These are phyloP conservation scores for Penicillium expansum DNA, from an alignment of 2,329 filamentous ascomycete genomes.

Conservation along the genomic window DNA sequence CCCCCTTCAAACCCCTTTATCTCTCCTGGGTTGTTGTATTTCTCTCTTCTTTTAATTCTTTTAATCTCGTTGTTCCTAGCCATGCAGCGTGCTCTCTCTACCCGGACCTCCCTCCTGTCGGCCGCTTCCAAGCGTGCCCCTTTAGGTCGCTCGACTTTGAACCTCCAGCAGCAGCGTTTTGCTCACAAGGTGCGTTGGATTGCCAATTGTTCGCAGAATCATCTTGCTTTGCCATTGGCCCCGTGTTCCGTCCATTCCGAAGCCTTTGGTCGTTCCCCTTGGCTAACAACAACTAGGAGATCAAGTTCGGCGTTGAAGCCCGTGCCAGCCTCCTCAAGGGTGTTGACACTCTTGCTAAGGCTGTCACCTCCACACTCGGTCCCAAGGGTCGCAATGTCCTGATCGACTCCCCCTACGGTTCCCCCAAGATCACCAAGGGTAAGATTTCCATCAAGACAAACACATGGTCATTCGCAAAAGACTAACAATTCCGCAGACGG, in stretches of 20 bases:
- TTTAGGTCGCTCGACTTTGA: slow-evolving; percentile 62
- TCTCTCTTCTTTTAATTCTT: slow-evolving; percentile 25
- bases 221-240: neutral
- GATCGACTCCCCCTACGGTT: slow-evolving; percentile 97
- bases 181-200: slow-evolving; percentile 79
- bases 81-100: slow-evolving; percentile 95
- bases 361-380: slow-evolving; percentile 91
- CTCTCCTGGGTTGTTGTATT: slow-evolving; percentile 33
- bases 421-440: slow-evolving; percentile 99
- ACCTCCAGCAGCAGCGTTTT: slow-evolving; percentile 87
- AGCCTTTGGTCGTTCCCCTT: slow-evolving; percentile 7
- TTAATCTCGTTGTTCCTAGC: slow-evolving; percentile 24
- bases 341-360: slow-evolving; percentile 95
- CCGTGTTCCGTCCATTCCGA: slow-evolving; percentile 24
- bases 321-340: slow-evolving; percentile 84
- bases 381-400: slow-evolving; percentile 98
- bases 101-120: slow-evolving; percentile 76
- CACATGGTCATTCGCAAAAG: neutral
- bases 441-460: slow-evolving; percentile 33
- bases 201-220: slow-evolving; percentile 1
- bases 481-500: slow-evolving; percentile 58
- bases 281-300: slow-evolving; percentile 62
- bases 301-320: slow-evolving; percentile 96
- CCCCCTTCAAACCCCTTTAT: slow-evolving; percentile 31
- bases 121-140: slow-evolving; percentile 55